Evolutionary conservation across 1,284 basidiomycete species (phyloP), one percentile per base, ranked within the genome.

Genomic region (Thelephora terrestris): DNA sequence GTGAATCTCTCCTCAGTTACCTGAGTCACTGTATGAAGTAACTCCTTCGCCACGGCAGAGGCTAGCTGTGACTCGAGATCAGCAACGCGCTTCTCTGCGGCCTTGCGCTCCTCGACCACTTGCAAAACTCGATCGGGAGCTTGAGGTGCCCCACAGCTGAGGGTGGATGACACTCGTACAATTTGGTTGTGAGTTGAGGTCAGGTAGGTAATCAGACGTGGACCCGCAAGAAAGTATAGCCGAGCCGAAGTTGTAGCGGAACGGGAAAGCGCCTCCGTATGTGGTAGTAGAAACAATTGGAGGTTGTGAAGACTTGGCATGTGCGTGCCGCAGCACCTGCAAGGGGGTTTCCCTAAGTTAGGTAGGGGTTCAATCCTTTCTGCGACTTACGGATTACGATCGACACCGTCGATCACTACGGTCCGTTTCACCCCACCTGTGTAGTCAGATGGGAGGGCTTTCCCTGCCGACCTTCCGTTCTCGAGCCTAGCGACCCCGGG

Each of bases 281-380:
- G 74, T 9, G 80, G 81, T 48, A 86, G 66, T 39, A 85, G 63
- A 61, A 86, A 88, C 32, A 85, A 68, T 57, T 85, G 83, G 14
- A 88, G 72, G 54, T 83, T 80, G 52, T 81, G 74, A 49, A 89
- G 68, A 49, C 75, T 76, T 4, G 85, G 85, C 42, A 80, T 72
- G 64, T 93, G 91, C 5, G 90, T 93, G 7, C 91, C 91, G 55
- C 91, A 93, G 65, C 90, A 94, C 50, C 86, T 86, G 57, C 21
- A 40, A 9, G 35, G 43, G 29, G 7, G 3, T 21, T 34, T 47
- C 45, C 29, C 7, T 32, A 32, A 14, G 29, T 35, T 18, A 48
- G 44, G 21, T 12, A 24, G 38, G 14, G 18, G 34, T 16, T 17
- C 42, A 36, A 45, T 34, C 48, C 10, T 10, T 23, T 18, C 37